Conservation (phyloP, 768 basidiomycete species). For the Saitozyma sp. region DNA sequence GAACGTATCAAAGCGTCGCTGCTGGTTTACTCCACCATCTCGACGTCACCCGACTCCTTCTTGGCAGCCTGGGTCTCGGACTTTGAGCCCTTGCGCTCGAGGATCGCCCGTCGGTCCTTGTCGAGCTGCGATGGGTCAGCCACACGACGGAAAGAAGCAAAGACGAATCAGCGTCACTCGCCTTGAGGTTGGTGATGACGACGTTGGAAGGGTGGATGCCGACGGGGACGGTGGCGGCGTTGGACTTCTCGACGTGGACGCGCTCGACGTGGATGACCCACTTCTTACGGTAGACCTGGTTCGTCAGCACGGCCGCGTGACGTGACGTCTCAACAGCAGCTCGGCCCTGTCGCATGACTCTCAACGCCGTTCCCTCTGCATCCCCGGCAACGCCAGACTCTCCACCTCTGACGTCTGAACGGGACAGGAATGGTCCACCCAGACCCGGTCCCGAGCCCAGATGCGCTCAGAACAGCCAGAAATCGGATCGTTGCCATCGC, state of each 20-base stretch:
- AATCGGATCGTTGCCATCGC: background rate
- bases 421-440: too few relatives aligned
- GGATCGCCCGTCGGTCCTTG: conserved; percentile 53
- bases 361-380: too few relatives aligned
- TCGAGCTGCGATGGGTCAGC: conserved; percentile 34
- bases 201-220: conserved; percentile 97
- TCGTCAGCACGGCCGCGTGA: too few relatives aligned
- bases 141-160: background rate
- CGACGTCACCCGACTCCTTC: conserved; percentile 49
- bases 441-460: too few relatives aligned
- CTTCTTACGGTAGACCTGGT: conserved; percentile 92
- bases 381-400: too few relatives aligned
- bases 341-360: too few relatives aligned
- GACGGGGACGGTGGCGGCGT: conserved; percentile 88
- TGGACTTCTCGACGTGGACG: conserved; percentile 95
- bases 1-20: too few relatives aligned
- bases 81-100: conserved; percentile 51
- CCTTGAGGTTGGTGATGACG: conserved; percentile 84
- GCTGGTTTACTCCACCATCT: conserved; percentile 49
- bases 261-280: conserved; percentile 99
- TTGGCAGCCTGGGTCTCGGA: conserved; percentile 27
- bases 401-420: too few relatives aligned
- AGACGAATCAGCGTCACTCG: conserved; percentile 67
- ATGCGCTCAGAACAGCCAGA: background rate
- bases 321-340: too few relatives aligned